Conservation (phyloP, 192 early-diverging fungal genomes). For the Backusella parvicylindrica region DNA sequence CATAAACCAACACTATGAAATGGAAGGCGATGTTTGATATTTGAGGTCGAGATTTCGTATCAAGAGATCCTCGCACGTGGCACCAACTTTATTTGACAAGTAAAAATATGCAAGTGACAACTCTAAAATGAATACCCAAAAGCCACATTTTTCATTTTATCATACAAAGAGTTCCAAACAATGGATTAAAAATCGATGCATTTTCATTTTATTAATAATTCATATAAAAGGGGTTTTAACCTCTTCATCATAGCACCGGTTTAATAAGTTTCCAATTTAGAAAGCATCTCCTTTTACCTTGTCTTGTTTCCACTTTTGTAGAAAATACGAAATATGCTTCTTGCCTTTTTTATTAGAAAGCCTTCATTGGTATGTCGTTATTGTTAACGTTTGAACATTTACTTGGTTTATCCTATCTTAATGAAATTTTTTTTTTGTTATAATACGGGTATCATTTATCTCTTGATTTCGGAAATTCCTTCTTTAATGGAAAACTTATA, state of each 20-base stretch:
- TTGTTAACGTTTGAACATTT: neutral
- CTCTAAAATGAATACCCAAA: neutral
- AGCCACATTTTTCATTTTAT: neutral
- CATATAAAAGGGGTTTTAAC: neutral
- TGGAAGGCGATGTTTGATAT: neutral
- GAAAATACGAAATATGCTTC: neutral
- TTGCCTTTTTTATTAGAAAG: neutral
- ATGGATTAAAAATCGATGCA: neutral
- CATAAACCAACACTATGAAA: neutral
- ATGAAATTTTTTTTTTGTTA: neutral
- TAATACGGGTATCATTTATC: neutral
- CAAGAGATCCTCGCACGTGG: neutral
- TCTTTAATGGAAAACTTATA: too few species aligned
- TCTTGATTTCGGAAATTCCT: too few species aligned
- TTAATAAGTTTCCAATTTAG: neutral
- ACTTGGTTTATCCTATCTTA: neutral
- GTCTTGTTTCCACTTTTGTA: neutral
- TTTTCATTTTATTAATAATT: neutral
- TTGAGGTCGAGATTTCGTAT: neutral
- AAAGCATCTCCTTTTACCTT: neutral
- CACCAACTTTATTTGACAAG: neutral
- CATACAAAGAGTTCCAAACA: neutral
- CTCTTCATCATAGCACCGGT: neutral
- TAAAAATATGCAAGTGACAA: conserved; percentile 4
- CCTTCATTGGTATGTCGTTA: neutral